Base-by-base conservation (phyloP, 192 early-diverging fungal genomes). In the Coemansia sp. region DNA sequence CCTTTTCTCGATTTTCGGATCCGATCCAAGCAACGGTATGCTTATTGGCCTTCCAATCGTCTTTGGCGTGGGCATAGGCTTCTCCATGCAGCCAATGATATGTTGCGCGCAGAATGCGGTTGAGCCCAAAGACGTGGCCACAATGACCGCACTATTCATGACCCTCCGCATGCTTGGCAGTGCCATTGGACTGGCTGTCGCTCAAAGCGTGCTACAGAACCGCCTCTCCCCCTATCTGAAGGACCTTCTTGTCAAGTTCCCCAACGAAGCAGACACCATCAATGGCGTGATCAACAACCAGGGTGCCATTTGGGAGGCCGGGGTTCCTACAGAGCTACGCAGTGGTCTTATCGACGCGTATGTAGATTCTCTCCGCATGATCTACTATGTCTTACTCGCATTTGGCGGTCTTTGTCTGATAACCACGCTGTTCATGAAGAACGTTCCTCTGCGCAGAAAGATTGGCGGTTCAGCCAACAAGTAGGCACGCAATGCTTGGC, bases 341-440 rank as follows among this genome's bases (percentile, higher is more conserved):
- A 36, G 18, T 0, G 62, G 68, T 9, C 75, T 87, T 8, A 81
- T 88, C 21, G 69, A 73, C 6, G 85, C 87, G 4, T 89, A 89
- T 68, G 88, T 87, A 23, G 56, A 72, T 23, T 75, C 85, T 10
- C 68, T 91, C 53, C 85, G 84, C 36, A 75, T 43, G 20, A 78
- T 86, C 12, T 89, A 79, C 64, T 68, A 76, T n/a, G 71, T 78
- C 45, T 72, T 87, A 38, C 69, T 86, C n/a, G 85, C 87, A 1
- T 79, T 90, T 39, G 75, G 75, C 20, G 81, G 78, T 5, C 20
- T 74, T 10, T 69, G 82, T 1, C 78, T 88, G 43, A 38, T 90
- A 49, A n/a, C 79, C n/a, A 71, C 81, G 30, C 63, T 90, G 59
- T 85, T 85, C 48, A 66, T 84, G 39, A 84, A 85, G 59, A 74